phyloP scores from a whole-genome alignment of 306 rosid genomes.

The Erythrophleum fordii region DNA sequence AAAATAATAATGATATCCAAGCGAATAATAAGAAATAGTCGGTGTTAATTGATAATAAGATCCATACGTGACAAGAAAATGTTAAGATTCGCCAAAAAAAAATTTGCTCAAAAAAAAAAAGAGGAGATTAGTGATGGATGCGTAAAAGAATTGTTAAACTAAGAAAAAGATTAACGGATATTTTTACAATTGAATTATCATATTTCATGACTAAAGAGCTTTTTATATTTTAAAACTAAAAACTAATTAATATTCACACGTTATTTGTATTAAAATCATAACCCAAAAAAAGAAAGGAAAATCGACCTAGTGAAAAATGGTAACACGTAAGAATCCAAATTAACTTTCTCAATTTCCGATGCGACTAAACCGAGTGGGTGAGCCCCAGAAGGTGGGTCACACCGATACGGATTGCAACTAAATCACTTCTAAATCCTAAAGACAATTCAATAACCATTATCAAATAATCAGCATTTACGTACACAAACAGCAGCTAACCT shows the following conservation, averaged over 20 bases:
- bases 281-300: neutral
- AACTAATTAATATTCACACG: no score
- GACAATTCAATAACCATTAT: neutral
- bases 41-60: no score
- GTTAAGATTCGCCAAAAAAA: neutral
- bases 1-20: neutral
- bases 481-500: neutral
- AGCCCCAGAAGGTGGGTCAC: neutral
- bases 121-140: no score
- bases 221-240: neutral
- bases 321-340: neutral
- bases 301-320: neutral
- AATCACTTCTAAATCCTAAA: neutral
- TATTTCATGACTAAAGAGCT: neutral
- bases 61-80: slow-evolving; percentile 1
- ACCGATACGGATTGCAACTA: neutral
- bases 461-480: neutral
- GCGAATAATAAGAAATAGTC: no score
- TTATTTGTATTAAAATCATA: neutral
- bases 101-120: no score
- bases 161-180: neutral
- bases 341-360: neutral
- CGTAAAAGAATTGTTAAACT: neutral
- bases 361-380: neutral
- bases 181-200: neutral